phyloP scores from a whole-genome alignment of 116 monocot species.

The Posidonia oceanica region DNA sequence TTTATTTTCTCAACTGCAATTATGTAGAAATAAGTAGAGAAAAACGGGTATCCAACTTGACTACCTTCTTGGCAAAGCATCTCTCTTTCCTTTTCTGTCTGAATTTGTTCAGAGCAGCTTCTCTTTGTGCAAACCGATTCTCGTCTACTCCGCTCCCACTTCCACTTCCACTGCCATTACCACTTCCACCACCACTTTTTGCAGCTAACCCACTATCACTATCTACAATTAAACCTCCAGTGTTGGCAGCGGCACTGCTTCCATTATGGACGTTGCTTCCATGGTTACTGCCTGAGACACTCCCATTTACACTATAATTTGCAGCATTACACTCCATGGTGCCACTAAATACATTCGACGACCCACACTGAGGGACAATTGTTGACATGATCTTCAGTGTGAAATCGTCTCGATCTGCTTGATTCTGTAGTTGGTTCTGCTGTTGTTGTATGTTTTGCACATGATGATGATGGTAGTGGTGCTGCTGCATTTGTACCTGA shows the following conservation, averaged over 20 bases:
- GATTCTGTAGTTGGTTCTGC: slow-evolving; percentile 17
- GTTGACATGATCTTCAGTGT: slow-evolving; percentile 17
- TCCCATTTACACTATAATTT: slow-evolving; percentile 52
- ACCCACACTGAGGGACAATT: slow-evolving; percentile 28
- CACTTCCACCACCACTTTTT: slow-evolving; percentile 22
- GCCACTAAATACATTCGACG: slow-evolving; percentile 38
- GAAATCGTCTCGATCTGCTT: slow-evolving; percentile 30
- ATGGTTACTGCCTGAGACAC: slow-evolving; percentile 60
- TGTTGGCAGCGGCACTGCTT: slow-evolving; percentile 19
- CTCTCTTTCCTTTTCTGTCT: slow-evolving; percentile 83
- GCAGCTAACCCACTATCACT: slow-evolving; percentile 21
- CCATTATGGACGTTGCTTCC: slow-evolving; percentile 60
- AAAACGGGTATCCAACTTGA: not conserved
- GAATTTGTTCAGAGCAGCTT: slow-evolving; percentile 80
- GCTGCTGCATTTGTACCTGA: slow-evolving; percentile 42
- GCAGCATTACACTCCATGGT: slow-evolving; percentile 48
- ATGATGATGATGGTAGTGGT: slow-evolving; percentile 51
- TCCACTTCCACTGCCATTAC: slow-evolving; percentile 41
- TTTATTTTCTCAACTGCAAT: not conserved
- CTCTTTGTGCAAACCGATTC: slow-evolving; percentile 40
- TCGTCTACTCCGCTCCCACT: slow-evolving; percentile 41
- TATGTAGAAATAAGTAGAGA: not conserved
- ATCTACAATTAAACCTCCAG: slow-evolving; percentile 31
- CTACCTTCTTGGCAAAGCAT: slow-evolving; percentile 87
- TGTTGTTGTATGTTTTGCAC: slow-evolving; percentile 23